These are phyloP conservation scores for Mycena filopes DNA, from an alignment of 768 basidiomycete genomes.

Conservation along the genomic window DNA sequence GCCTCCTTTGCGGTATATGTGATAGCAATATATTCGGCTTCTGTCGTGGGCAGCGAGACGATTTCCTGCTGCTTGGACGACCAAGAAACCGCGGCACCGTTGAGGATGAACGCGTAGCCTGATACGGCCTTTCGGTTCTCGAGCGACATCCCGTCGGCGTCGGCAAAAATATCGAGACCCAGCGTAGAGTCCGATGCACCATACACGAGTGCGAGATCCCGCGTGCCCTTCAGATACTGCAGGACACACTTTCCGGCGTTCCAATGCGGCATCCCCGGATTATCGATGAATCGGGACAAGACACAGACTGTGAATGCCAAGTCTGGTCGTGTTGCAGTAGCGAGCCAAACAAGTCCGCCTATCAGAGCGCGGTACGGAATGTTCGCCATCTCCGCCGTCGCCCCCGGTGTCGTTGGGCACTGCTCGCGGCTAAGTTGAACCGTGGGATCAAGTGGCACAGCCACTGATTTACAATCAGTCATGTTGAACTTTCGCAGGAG, in stretches of 20 bases:
- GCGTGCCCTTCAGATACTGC: constrained; percentile 23
- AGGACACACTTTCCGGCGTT: constrained; percentile 18
- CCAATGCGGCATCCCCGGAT: constrained; percentile 16
- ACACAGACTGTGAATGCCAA: background rate
- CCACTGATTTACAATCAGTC: constrained; percentile 12
- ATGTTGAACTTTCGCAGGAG: constrained; percentile 37
- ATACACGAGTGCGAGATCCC: constrained; percentile 15
- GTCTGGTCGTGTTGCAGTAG: background rate
- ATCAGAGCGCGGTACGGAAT: background rate
- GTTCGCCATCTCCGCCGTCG: background rate
- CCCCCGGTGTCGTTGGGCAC: background rate
- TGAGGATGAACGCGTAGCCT: constrained; percentile 26
- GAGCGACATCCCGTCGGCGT: constrained; percentile 21
- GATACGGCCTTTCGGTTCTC: constrained; percentile 19
- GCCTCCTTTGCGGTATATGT: constrained; percentile 33
- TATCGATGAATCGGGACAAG: constrained; percentile 11
- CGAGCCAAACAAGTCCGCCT: background rate
- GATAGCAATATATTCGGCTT: constrained; percentile 20
- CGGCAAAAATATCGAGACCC: constrained; percentile 14
- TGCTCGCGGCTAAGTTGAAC: constrained; percentile 3
- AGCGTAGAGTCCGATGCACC: constrained; percentile 2
- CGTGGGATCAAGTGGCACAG: constrained; percentile 12
- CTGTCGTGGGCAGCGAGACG: constrained; percentile 14
- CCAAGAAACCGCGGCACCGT: constrained; percentile 34
- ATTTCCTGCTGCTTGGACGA: constrained; percentile 46